A percentile compares a stretch with the other conserved stretches of the same genome.
Evolutionary conservation across 768 basidiomycete genomes (phyloP).

Genomic region (Xerocomus brunneocitrinus): DNA sequence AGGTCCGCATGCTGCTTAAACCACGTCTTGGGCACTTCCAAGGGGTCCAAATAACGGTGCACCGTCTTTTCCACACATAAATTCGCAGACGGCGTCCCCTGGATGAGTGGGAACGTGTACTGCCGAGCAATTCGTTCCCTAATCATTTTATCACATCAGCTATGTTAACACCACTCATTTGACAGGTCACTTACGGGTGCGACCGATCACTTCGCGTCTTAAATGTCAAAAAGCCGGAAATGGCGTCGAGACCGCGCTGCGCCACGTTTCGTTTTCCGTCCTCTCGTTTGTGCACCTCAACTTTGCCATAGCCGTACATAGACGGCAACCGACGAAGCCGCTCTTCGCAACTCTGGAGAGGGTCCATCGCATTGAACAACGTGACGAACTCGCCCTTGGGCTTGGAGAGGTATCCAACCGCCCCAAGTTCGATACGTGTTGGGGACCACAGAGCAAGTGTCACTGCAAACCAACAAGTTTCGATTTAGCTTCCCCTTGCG

Average conservation of each 20-base stretch:
- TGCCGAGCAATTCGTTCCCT: conserved; percentile 48
- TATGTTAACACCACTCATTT: not conserved
- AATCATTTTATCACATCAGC: not conserved
- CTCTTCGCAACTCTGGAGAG: conserved; percentile 42
- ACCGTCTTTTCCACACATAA: conserved; percentile 66
- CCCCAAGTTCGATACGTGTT: conserved; percentile 55
- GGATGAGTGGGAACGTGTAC: conserved; percentile 56
- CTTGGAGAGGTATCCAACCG: conserved; percentile 71
- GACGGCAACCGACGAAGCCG: conserved; percentile 48
- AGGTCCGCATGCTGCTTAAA: conserved; percentile 63
- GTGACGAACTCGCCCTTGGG: conserved; percentile 66
- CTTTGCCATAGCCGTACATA: conserved; percentile 60
- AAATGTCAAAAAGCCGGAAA: conserved; percentile 48
- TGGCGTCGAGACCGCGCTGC: conserved; percentile 51
- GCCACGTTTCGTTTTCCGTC: conserved; percentile 56
- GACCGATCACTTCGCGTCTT: conserved; percentile 31
- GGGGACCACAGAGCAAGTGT: conserved; percentile 72
- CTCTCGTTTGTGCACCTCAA: conserved; percentile 38
- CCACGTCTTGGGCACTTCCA: conserved; percentile 67
- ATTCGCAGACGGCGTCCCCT: conserved; percentile 62
- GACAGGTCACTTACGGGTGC: conserved; percentile 35
- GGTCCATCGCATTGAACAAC: conserved; percentile 65
- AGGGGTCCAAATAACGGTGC: conserved; percentile 60
- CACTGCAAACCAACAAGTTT: conserved; percentile 34
- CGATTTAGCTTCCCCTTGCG: not conserved